phyloP scores from a whole-genome alignment of 345 rosid species.

The Eucalyptus microcorys region DNA sequence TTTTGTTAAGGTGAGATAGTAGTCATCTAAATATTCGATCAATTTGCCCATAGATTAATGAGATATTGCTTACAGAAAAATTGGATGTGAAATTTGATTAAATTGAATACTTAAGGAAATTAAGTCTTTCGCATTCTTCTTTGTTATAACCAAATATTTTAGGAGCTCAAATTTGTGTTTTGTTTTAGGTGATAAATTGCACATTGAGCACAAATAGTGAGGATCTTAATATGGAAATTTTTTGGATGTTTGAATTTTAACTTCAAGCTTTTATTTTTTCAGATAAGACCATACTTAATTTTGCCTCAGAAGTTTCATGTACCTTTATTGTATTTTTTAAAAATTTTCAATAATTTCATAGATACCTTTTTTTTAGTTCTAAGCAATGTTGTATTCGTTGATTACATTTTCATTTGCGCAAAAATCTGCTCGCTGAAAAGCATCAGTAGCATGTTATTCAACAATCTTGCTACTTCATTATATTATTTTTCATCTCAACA shows the following conservation, averaged over 20 bases:
- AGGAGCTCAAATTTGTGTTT: background rate
- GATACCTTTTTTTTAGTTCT: too few relatives aligned
- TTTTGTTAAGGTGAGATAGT: background rate
- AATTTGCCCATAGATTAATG: background rate
- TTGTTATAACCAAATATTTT: too few relatives aligned
- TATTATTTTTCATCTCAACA: too few relatives aligned
- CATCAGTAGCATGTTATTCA: too few relatives aligned
- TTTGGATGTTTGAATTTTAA: too few relatives aligned
- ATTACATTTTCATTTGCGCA: too few relatives aligned
- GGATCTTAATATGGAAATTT: fast-evolving
- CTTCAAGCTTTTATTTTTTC: background rate
- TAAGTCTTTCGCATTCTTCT: background rate
- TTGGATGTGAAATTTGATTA: background rate
- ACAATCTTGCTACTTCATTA: too few relatives aligned
- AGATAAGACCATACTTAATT: too few relatives aligned
- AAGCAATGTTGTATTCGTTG: too few relatives aligned
- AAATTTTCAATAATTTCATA: too few relatives aligned
- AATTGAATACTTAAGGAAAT: background rate
- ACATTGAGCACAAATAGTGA: background rate
- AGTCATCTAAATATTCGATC: background rate
- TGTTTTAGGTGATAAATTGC: background rate
- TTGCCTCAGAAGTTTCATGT: too few relatives aligned
- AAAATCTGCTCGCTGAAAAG: too few relatives aligned
- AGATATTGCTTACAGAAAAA: background rate
- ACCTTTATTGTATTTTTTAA: fast-evolving